Base-by-base conservation (phyloP, 176 grass and related monocot genomes). In the Carex littledalei region DNA sequence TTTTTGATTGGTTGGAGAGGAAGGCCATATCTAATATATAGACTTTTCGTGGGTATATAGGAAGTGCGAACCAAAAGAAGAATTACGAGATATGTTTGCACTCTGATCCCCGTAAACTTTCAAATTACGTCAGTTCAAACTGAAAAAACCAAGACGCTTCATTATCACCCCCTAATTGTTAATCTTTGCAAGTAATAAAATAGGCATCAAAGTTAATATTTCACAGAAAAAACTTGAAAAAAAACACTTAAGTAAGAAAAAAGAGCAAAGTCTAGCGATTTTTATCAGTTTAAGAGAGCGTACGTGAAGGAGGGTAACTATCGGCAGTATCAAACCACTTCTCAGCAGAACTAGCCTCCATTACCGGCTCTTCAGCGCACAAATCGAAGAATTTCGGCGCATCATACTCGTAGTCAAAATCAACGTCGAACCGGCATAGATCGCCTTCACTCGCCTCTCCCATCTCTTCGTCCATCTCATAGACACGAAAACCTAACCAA, bases 401-500 rank as follows among this genome's bases (percentile, higher is more conserved):
- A 83, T 99, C 93, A 86, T 90, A 99, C 88, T 99, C 97, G 85
- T 99, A 99, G 57, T 99, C 93, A 5, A 92, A 66, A 88, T 99
- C 97, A 9, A 99, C 85, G 83, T 95, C 90, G 85, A 91, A 95
- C 73, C 88, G 53, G 81, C 80, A 78, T 82, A 84, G 87, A 90
- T 74, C 67, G 65, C 79, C 91, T 89, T 72, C 85, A 66, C 1
- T n/a, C 76, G 67, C 59, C 83, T 29, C 64, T 32, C 16, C 61
- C 68, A 16, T 78, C 52, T 16, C 62, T 54, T 70, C 86, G 52
- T 14, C 79, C n/a, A 32, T 83, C 1, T 21, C 83, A 35, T 60
- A 63, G 53, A 56, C 64, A 16, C 54, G 18, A 57, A 53, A 70
- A 34, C 82, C 37, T 63, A 84, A 68, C 50, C 14, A n/a, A 56